Base-by-base conservation (phyloP, 345 rosid genomes). In the Eucalyptus pauciflora region DNA sequence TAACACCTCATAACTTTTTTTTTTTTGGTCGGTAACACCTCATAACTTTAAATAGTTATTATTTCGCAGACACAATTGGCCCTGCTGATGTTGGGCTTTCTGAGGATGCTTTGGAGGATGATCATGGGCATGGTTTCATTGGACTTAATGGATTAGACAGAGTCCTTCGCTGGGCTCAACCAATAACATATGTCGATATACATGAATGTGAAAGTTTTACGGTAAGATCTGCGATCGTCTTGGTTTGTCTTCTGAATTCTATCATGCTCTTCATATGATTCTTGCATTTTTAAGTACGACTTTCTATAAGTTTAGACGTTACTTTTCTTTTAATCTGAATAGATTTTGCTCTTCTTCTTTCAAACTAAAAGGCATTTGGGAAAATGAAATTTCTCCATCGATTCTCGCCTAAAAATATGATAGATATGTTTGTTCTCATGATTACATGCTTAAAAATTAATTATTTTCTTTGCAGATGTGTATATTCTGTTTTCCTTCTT, bases 401-500 rank as follows among this genome's bases (percentile, higher is more conserved):
- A 41, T 76, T 41, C 48, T 20, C 3, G 2, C 83, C 83, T 76
- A 76, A 76, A 3, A 76, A 37, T 41, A 76, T 41, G 27, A 22
- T 76, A 3, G 83, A 76, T 41, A 20, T 76, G 83, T 76, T 76
- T 76, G 24, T 76, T 76, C 29, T 5, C 48, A 11, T 11, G 27
- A 76, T 58, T 43, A 49, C 50, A 76, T 76, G 15, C 48, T 41
- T 76, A 76, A 76, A 76, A 22, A 76, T 37, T 41, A 76, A 50
- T 13, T 41, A 87, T 88, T 25, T 91, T 83, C 45, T 89, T 15
- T 89, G 93, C 97, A 98, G 99, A 98, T 98, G 95, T 98, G 99
- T 89, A 90, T 98, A 89, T 98, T 97, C 93, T 94, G 98, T 92
- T 96, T 98, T 93, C 99, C 99, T 86, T 95, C 99, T 67, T 97